Conservation (phyloP, 805 yeast species). For the Cyberlindnera lachancei region DNA sequence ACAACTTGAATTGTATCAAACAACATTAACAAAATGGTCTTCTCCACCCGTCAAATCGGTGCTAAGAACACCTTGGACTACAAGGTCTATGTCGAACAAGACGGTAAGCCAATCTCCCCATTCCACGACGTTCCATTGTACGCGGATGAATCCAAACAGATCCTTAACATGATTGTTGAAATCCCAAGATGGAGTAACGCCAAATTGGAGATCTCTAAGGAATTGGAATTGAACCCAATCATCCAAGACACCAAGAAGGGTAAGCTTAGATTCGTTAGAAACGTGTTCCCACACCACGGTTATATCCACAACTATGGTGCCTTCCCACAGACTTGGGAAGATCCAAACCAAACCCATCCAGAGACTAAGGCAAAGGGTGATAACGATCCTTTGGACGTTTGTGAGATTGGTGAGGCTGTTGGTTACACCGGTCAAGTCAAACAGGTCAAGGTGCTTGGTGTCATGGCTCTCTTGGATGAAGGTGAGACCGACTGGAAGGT, state of each 20-base stretch:
- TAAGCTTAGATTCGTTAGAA: constrained; percentile 89
- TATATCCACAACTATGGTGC: constrained; percentile 98
- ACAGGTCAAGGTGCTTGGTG: constrained; percentile 88
- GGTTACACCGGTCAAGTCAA: constrained; percentile 66
- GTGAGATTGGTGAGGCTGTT: constrained; percentile 70
- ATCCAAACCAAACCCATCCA: constrained; percentile 51
- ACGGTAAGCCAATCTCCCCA: constrained; percentile 91
- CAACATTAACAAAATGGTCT: constrained; percentile 47
- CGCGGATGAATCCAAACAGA: constrained; percentile 88
- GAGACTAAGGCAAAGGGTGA: constrained; percentile 70
- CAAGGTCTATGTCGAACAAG: constrained; percentile 81
- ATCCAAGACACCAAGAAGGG: constrained; percentile 98
- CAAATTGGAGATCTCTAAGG: constrained; percentile 90
- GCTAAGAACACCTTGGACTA: constrained; percentile 93
- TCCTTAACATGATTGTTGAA: constrained; percentile 88
- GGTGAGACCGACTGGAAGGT: constrained; percentile 92
- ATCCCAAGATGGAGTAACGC: constrained; percentile 99
- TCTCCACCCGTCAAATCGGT: constrained; percentile 88
- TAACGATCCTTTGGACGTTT: constrained; percentile 80
- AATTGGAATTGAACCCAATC: constrained; percentile 80
- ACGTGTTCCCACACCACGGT: constrained; percentile 98
- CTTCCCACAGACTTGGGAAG: constrained; percentile 65
- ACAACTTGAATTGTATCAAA: no score
- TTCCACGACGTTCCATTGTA: constrained; percentile 91
- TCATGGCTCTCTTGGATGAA: constrained; percentile 90